A percentile compares a stretch with the other conserved stretches of the same genome.
phyloP scores from a whole-genome alignment of 495 filamentous ascomycete genomes.

The Chaetomium tenue region DNA sequence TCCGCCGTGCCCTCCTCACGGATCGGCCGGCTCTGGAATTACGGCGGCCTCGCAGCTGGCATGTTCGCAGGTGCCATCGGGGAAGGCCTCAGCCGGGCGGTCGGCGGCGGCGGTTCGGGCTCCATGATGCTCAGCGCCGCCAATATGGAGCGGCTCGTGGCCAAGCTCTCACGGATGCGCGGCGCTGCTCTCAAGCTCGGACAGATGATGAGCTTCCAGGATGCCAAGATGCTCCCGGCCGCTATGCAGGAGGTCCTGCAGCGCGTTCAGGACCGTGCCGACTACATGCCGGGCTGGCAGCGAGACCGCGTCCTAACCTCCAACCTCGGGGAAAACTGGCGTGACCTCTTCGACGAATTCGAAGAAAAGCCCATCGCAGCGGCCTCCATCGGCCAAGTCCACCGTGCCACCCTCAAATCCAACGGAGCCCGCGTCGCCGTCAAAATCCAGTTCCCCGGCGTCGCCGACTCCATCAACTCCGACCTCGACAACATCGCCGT shows the following conservation, averaged over 20 bases:
- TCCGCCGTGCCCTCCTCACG: slow-evolving; percentile 89
- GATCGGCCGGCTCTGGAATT: slow-evolving; percentile 87
- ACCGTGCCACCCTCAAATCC: slow-evolving; percentile 75
- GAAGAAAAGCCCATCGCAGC: slow-evolving; percentile 91
- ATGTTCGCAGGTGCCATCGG: slow-evolving; percentile 94
- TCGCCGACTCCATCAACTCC: slow-evolving; percentile 90
- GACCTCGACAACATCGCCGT: slow-evolving; percentile 90
- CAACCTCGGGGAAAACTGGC: slow-evolving; percentile 84
- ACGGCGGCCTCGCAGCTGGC: slow-evolving; percentile 84
- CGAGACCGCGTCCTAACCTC: slow-evolving; percentile 74
- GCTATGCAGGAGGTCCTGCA: slow-evolving; percentile 84
- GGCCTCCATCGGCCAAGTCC: slow-evolving; percentile 97
- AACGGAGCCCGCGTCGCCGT: slow-evolving; percentile 78
- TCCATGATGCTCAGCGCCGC: slow-evolving; percentile 83
- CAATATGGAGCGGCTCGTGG: slow-evolving; percentile 89
- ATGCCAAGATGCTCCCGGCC: slow-evolving; percentile 90
- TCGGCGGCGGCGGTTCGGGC: slow-evolving; percentile 56
- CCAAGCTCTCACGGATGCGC: slow-evolving; percentile 91
- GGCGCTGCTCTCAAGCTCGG: slow-evolving; percentile 97
- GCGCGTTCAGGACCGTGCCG: slow-evolving; percentile 92
- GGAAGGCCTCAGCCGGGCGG: slow-evolving; percentile 72
- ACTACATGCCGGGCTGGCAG: slow-evolving; percentile 96
- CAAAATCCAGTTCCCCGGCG: slow-evolving; percentile 97
- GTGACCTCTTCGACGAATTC: slow-evolving; percentile 77
- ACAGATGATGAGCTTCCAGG: slow-evolving; percentile 97